A percentile compares a stretch with the other conserved stretches of the same genome.
Conservation (phyloP, 768 basidiomycete species). For the Xerocomus brunneocitrinus region DNA sequence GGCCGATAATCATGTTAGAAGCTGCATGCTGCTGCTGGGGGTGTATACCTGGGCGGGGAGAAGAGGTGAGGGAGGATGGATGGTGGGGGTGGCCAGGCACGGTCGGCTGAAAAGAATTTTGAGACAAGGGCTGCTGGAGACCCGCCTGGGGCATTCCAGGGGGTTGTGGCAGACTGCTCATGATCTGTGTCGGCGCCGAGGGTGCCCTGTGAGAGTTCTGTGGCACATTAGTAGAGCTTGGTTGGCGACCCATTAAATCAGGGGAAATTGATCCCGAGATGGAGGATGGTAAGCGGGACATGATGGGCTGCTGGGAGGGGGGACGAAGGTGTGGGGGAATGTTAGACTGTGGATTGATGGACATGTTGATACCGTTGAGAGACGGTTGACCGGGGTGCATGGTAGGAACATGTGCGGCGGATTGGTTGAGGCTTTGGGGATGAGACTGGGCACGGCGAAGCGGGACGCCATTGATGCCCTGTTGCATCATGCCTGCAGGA, state of each 20-base stretch:
- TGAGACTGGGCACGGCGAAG: conserved; percentile 59
- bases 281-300: conserved; percentile 29
- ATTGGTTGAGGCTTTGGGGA: conserved; percentile 43
- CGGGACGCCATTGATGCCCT: conserved; percentile 31
- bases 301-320: conserved; percentile 33
- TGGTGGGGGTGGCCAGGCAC: conserved; percentile 29
- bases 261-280: conserved; percentile 39
- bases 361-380: conserved; percentile 38
- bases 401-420: conserved; percentile 31
- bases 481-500: conserved; percentile 40
- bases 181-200: conserved; percentile 44
- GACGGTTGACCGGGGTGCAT: conserved; percentile 36
- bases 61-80: conserved; percentile 26
- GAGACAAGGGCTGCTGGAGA: conserved; percentile 29
- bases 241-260: conserved; percentile 42
- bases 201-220: conserved; percentile 41
- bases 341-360: conserved; percentile 41
- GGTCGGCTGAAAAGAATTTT: conserved; percentile 27
- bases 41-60: conserved; percentile 28
- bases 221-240: conserved; percentile 36
- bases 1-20: conserved; percentile 29
- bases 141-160: conserved; percentile 28
- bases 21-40: conserved; percentile 27
- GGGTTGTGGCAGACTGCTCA: conserved; percentile 41
- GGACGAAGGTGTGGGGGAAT: conserved; percentile 38